phyloP scores from a whole-genome alignment of 1,284 basidiomycete species.

The Austroboletus niveus region DNA sequence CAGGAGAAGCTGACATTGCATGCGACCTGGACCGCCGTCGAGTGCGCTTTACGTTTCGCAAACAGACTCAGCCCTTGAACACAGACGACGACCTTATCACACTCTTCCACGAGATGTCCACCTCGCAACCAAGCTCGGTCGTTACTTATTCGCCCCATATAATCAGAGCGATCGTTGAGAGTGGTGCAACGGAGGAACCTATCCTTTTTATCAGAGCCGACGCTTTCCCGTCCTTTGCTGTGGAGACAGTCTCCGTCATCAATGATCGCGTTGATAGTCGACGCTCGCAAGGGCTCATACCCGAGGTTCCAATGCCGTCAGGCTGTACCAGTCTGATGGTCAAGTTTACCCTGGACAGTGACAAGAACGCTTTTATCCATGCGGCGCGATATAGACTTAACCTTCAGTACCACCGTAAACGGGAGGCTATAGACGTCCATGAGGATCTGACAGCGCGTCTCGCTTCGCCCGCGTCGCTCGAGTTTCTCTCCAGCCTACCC shows the following conservation, averaged over 20 bases:
- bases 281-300: conserved; percentile 30
- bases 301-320: conserved; percentile 25
- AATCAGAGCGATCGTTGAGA: conserved; percentile 18
- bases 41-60: conserved; percentile 30
- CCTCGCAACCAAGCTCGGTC: not conserved
- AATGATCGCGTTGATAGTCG: conserved; percentile 1
- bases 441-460: conserved; percentile 5
- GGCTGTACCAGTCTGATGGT: conserved; percentile 31
- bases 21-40: conserved; percentile 32
- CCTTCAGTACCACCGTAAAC: conserved; percentile 11
- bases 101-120: conserved; percentile 4
- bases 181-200: conserved; percentile 5
- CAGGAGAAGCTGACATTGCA: conserved; percentile 30
- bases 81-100: not conserved
- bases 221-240: conserved; percentile 22
- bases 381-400: conserved; percentile 27
- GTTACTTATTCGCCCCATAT: conserved; percentile 16
- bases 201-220: conserved; percentile 26
- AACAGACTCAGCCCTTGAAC: conserved; percentile 13
- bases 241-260: not conserved
- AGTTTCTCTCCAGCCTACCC: conserved; percentile 27
- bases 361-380: conserved; percentile 28
- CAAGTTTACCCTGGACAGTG: conserved; percentile 22
- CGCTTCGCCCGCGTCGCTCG: conserved; percentile 11
- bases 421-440: conserved; percentile 9